Evolutionary conservation across 139 green algal genomes (phyloP).

Genomic region (Spirogloea muscicola): DNA sequence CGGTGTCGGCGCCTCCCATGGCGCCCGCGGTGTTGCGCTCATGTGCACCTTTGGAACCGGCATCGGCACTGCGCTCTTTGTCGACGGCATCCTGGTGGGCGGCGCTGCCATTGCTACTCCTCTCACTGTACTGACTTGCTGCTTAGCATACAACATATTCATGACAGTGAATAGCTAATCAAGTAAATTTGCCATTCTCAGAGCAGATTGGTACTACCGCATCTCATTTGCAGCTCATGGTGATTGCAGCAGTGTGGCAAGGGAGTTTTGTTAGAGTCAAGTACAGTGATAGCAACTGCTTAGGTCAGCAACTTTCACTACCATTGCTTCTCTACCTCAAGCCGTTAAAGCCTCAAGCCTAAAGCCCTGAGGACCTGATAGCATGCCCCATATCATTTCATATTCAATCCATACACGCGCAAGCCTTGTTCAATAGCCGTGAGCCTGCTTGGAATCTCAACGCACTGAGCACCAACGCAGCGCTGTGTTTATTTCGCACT

Average conservation of each 20-base stretch:
- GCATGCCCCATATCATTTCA: neutral
- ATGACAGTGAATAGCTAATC: neutral
- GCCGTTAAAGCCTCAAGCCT: neutral
- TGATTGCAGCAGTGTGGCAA: neutral
- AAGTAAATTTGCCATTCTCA: too few relatives aligned
- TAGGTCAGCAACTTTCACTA: too few relatives aligned
- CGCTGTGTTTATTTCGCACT: neutral
- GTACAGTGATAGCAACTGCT: too few relatives aligned
- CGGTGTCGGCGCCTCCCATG: neutral
- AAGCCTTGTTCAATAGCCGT: neutral
- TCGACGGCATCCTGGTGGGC: conserved; percentile 10
- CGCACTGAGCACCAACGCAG: neutral
- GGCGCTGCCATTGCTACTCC: neutral
- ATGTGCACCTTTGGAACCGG: conserved; percentile 27
- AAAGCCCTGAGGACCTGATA: neutral
- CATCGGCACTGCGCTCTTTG: conserved; percentile 22
- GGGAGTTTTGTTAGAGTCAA: neutral
- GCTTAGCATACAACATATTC: neutral
- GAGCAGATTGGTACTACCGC: too few relatives aligned
- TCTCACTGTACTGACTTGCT: neutral
- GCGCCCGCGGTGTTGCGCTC: neutral
- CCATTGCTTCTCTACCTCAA: too few relatives aligned
- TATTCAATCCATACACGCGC: too few relatives aligned
- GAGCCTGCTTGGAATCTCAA: neutral
- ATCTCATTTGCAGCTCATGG: neutral